These are phyloP conservation scores for Zygoascus meyerae DNA, from an alignment of 1,139 yeast species.

Conservation along the genomic window DNA sequence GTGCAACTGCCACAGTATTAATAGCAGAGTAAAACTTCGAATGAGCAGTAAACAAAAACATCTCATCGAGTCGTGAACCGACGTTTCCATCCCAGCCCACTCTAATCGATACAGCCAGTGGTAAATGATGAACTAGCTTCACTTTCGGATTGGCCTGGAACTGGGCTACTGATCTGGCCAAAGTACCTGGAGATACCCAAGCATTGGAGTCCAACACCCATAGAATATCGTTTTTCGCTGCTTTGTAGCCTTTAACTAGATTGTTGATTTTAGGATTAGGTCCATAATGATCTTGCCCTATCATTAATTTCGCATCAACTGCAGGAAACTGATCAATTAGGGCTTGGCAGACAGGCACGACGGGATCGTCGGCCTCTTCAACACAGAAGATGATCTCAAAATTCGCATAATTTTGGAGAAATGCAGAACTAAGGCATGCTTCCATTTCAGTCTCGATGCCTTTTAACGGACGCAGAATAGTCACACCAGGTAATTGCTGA, in stretches of 20 bases:
- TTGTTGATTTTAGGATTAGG: conserved; percentile 90
- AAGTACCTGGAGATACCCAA: conserved; percentile 64
- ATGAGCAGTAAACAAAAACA: conserved; percentile 79
- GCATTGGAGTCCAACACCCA: conserved; percentile 92
- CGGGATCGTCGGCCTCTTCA: conserved; percentile 58
- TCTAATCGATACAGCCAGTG: conserved; percentile 49
- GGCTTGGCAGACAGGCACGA: conserved; percentile 50
- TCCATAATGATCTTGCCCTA: conserved; percentile 51
- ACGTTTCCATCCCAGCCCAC: conserved; percentile 29
- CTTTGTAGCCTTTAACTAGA: conserved; percentile 66
- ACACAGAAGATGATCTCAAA: conserved; percentile 74
- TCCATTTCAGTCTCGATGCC: conserved; percentile 77
- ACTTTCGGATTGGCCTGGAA: conserved; percentile 44
- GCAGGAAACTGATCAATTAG: conserved; percentile 52
- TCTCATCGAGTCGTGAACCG: conserved; percentile 78
- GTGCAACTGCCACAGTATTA: conserved; percentile 71
- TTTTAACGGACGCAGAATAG: conserved; percentile 75
- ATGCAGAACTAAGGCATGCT: conserved; percentile 61
- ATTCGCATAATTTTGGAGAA: conserved; percentile 64
- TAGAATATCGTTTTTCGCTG: conserved; percentile 63
- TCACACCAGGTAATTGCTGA: conserved; percentile 45
- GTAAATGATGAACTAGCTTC: conserved; percentile 74
- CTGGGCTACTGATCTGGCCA: conserved; percentile 59
- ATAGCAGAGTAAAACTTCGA: conserved; percentile 77
- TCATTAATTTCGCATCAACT: conserved; percentile 53